Base-by-base conservation (phyloP, 805 yeast genomes). In the Lipomyces starkeyi region DNA sequence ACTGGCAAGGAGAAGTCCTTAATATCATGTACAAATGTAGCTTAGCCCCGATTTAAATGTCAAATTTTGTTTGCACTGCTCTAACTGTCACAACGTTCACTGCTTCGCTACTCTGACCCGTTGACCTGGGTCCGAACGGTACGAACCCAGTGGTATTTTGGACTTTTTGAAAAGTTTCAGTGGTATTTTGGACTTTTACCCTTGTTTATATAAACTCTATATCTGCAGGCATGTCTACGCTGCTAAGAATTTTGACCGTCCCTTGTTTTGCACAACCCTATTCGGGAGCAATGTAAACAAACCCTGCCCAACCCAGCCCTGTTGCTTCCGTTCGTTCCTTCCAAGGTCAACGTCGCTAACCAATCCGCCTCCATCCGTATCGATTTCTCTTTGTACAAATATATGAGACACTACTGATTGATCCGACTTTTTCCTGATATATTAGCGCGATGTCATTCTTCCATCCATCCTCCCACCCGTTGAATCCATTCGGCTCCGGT, bases 381-480 rank as follows among this genome's bases (percentile, higher is more conserved):
- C 22, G 49, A 43, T 17, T 43, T n/a, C 49, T n/a, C 49, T 43
- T 17, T 4, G 43, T 37, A 37, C n/a, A 37, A n/a, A 43, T 43
- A 43, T 43, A 43, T n/a, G 22, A 43, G 49, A 17, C 20, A 43
- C n/a, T 43, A n/a, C 49, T 17, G 49, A 43, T 43, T 8, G 9
- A 17, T 43, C 49, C 8, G 11, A 43, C 22, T 43, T 17, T 17
- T 17, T 43, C 20, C 49, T 43, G 49, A 43, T 43, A 43, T 43
- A 43, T 59, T 43, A 29, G 13, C 22, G 56, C 17, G 14, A 67
- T 67, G 70, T 67, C 70, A 11, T 67, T 67, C 35, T 67, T 67
- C 58, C 70, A 67, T 56, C 70, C 70, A 11, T 59, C 70, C 11
- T 43, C 67, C 8, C 70, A 67, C 53, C 70, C 70, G 55, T 57